phyloP scores from a whole-genome alignment of 306 rosid genomes.

The Sesbania bispinosa region DNA sequence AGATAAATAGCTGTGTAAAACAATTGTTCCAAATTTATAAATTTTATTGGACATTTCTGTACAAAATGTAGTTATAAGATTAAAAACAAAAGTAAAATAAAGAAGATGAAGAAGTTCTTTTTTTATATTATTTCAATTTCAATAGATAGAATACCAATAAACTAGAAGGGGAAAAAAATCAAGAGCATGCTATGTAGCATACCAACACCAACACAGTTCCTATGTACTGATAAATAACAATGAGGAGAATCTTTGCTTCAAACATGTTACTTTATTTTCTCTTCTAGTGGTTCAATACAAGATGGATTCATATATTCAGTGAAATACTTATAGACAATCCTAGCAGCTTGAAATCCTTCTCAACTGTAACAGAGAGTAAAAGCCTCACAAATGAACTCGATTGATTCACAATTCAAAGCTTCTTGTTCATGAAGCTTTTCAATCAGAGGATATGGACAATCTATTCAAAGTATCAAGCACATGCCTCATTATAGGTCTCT shows the following conservation, averaged over 20 bases:
- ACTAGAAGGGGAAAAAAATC: not conserved
- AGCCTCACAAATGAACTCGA: constrained; percentile 28
- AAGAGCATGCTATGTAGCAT: constrained; percentile 18
- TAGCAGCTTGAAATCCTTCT: constrained; percentile 3
- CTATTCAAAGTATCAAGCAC: constrained; percentile 54
- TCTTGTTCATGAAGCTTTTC: constrained; percentile 13
- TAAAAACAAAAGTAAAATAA: not conserved
- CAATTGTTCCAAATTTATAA: not conserved
- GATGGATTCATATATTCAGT: not conserved
- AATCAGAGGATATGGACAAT: constrained; percentile 40
- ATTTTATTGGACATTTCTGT: too few relatives aligned
- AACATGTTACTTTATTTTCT: not conserved
- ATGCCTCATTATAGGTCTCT: constrained; percentile 64
- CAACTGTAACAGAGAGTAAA: not conserved
- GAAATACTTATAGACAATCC: constrained; percentile 15
- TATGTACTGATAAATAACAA: not conserved
- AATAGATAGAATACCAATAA: constrained; percentile 18
- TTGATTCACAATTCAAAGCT: constrained; percentile 4
- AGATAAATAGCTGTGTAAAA: not conserved
- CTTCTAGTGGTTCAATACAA: not conserved
- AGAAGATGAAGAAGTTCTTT: constrained; percentile 1
- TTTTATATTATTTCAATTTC: not conserved
- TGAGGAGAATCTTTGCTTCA: constrained; percentile 12
- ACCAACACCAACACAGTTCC: constrained; percentile 26
- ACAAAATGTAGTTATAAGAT: not conserved